phyloP scores from a whole-genome alignment of 306 rosid genomes.

The Casuarina equisetifolia region DNA sequence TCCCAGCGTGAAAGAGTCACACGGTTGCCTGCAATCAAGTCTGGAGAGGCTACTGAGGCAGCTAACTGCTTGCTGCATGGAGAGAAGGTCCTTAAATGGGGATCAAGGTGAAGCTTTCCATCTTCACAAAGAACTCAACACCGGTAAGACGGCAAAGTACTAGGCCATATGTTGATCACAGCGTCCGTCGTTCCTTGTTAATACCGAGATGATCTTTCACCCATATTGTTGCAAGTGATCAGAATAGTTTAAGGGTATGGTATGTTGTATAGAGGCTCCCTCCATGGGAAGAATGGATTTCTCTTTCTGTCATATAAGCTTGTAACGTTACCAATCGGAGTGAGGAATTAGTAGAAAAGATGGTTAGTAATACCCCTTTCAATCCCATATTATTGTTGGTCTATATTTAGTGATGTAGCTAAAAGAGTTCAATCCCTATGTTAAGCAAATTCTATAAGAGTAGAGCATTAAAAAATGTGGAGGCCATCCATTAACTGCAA shows the following conservation, averaged over 20 bases:
- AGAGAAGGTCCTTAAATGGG: slow-evolving; percentile 71
- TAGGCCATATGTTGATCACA: slow-evolving; percentile 26
- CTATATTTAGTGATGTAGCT: no score
- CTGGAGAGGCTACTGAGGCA: slow-evolving; percentile 87
- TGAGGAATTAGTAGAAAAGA: no score
- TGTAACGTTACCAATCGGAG: neutral
- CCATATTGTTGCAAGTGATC: slow-evolving; percentile 16
- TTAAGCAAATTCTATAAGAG: no score
- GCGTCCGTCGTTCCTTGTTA: slow-evolving; percentile 22
- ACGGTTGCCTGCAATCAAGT: slow-evolving; percentile 60
- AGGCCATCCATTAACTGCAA: no score
- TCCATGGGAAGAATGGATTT: neutral
- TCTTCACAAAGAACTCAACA: slow-evolving; percentile 66
- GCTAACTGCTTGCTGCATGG: slow-evolving; percentile 87
- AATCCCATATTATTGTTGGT: no score
- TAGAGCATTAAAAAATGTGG: no score
- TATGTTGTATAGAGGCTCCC: slow-evolving; percentile 24
- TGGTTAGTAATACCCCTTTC: no score
- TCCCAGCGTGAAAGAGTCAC: slow-evolving; percentile 66
- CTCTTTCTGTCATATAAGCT: neutral
- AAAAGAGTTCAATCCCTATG: no score
- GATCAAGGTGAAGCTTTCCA: slow-evolving; percentile 93
- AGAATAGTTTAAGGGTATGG: neutral
- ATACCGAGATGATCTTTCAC: slow-evolving; percentile 15
- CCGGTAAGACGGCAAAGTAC: slow-evolving; percentile 51